Conservation (phyloP, 805 yeast genomes). For the Monosporozyma solicola region DNA sequence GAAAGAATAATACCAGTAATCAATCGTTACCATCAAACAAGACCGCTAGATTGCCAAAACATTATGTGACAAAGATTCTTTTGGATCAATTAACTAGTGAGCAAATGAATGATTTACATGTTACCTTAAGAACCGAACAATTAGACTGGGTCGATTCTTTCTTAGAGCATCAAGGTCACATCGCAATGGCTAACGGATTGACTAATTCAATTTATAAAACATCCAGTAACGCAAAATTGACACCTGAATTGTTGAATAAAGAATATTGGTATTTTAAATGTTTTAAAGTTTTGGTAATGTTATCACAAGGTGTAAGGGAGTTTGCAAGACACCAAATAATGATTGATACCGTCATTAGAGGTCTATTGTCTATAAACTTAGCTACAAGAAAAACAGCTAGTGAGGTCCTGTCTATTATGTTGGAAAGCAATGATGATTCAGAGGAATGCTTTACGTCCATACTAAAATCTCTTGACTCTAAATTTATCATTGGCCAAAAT, state of each 20-base stretch:
- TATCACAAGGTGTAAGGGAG: slow-evolving; percentile 22
- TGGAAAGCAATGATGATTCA: slow-evolving; percentile 28
- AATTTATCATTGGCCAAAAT: slow-evolving; percentile 23
- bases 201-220: slow-evolving; percentile 35
- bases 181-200: slow-evolving; percentile 61
- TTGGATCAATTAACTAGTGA: slow-evolving; percentile 57
- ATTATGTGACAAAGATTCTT: slow-evolving; percentile 65
- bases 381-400: slow-evolving; percentile 72
- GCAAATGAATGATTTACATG: slow-evolving; percentile 79
- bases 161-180: slow-evolving; percentile 72
- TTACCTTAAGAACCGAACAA: slow-evolving; percentile 85
- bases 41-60: slow-evolving; percentile 49
- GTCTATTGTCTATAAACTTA: slow-evolving; percentile 64
- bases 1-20: not conserved
- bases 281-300: slow-evolving; percentile 42
- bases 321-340: slow-evolving; percentile 30
- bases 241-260: slow-evolving; percentile 46
- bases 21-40: slow-evolving; percentile 16
- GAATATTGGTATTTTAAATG: slow-evolving; percentile 75
- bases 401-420: slow-evolving; percentile 56
- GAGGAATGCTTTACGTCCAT: slow-evolving; percentile 40
- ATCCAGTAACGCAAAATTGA: slow-evolving; percentile 20
- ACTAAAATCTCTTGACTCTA: slow-evolving; percentile 29
- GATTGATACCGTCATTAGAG: slow-evolving; percentile 57
- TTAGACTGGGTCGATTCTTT: slow-evolving; percentile 73